phyloP scores from a whole-genome alignment of 2,329 filamentous ascomycete genomes.

The Fusarium sp. region DNA sequence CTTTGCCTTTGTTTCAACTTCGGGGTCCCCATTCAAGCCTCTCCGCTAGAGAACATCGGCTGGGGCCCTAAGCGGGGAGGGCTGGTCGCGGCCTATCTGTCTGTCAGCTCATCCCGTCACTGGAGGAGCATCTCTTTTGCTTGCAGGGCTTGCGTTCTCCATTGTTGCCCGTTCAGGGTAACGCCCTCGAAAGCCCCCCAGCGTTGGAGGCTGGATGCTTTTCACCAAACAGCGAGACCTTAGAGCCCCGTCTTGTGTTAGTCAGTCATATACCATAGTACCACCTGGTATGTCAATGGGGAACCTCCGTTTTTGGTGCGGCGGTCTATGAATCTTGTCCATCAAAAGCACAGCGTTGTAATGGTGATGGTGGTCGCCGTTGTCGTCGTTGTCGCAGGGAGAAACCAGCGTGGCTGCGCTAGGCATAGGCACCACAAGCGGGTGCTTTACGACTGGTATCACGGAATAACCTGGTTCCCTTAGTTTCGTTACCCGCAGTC shows the following conservation, averaged over 20 bases:
- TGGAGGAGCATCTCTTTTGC: conserved; percentile 9
- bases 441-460: conserved; percentile 16
- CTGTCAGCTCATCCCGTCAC: conserved; percentile 1
- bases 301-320: no score
- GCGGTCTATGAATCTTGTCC: neutral
- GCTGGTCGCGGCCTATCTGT: conserved; percentile 3
- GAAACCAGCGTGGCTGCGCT: conserved; percentile 26
- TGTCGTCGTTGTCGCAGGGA: conserved; percentile 12
- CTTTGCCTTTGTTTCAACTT: conserved; percentile 19
- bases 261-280: no score
- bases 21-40: conserved; percentile 31
- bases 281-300: no score
- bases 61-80: conserved; percentile 12
- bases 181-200: conserved; percentile 22
- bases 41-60: conserved; percentile 32
- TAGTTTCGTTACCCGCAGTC: conserved; percentile 1
- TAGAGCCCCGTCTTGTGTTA: neutral
- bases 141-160: conserved; percentile 3
- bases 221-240: conserved; percentile 17
- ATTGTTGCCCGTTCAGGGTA: conserved; percentile 18
- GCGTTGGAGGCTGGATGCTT: conserved; percentile 33
- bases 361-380: neutral
- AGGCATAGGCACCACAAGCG: conserved; percentile 11
- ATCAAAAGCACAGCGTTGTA: conserved; percentile 22
- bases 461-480: conserved; percentile 23